phyloP scores from a whole-genome alignment of 2,329 filamentous ascomycete species.

The Chaetomium strumarium region DNA sequence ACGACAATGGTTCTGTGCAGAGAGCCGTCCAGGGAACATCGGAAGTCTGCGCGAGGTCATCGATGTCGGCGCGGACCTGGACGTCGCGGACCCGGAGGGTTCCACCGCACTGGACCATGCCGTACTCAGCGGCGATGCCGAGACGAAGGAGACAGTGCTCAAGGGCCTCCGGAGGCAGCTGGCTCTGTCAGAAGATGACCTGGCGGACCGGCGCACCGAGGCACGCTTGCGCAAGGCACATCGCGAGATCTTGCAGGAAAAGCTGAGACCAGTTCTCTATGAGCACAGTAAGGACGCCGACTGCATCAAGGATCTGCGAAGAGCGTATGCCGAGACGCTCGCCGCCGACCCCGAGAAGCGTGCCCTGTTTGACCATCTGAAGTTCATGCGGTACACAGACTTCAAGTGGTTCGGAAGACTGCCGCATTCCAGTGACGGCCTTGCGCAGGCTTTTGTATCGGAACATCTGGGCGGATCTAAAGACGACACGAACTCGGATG shows the following conservation, averaged over 20 bases:
- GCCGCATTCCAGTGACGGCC: slow-evolving; percentile 24
- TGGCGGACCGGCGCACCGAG: slow-evolving; percentile 19
- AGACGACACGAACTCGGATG: neutral
- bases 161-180: slow-evolving; percentile 21
- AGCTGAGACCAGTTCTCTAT: slow-evolving; percentile 31
- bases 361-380: neutral
- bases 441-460: slow-evolving; percentile 13
- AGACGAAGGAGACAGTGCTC: slow-evolving; percentile 26
- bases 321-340: slow-evolving; percentile 23
- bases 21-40: slow-evolving; percentile 34
- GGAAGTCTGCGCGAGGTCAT: slow-evolving; percentile 9
- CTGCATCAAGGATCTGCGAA: slow-evolving; percentile 21
- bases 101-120: neutral
- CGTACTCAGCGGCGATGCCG: slow-evolving; percentile 10
- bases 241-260: slow-evolving; percentile 33
- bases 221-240: slow-evolving; percentile 32
- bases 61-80: neutral
- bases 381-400: slow-evolving; percentile 21
- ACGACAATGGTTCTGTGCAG: too few species aligned
- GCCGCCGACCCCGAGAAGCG: slow-evolving; percentile 22
- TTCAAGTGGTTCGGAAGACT: slow-evolving; percentile 26
- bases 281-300: slow-evolving; percentile 6
- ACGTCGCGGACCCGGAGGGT: neutral
- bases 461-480: too few species aligned
- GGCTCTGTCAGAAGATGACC: neutral